Evolutionary conservation across 108 stramenopile species (phyloP).

Genomic region (Nitzschia palea): DNA sequence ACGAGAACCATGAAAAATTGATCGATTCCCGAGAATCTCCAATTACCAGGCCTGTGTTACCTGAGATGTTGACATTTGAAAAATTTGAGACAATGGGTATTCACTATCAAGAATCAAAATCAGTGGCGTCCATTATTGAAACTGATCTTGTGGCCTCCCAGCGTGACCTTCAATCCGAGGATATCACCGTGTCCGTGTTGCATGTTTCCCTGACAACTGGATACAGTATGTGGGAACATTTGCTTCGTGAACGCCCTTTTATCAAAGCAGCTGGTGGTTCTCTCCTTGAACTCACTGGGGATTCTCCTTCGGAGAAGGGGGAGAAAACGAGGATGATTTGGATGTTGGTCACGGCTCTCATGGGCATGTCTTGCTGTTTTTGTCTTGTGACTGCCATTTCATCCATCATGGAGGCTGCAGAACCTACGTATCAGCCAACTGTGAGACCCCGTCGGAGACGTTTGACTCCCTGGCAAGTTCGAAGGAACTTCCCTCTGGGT

Average conservation of each 20-base stretch:
- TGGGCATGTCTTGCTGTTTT: slow-evolving; percentile 13
- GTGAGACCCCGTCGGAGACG: slow-evolving; percentile 20
- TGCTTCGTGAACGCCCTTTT: neutral
- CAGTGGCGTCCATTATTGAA: too few species aligned
- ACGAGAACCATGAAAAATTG: too few species aligned
- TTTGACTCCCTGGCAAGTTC: slow-evolving; percentile 33
- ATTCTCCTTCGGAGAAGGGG: neutral
- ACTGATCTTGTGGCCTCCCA: too few species aligned
- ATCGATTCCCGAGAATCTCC: too few species aligned
- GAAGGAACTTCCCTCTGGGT: slow-evolving; percentile 19
- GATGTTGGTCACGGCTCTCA: slow-evolving; percentile 1
- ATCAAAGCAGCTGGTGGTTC: slow-evolving; percentile 12
- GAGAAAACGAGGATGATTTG: neutral
- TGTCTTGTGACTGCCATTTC: neutral
- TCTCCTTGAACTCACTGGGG: slow-evolving; percentile 12
- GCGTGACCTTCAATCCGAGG: too few species aligned
- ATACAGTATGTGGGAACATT: neutral
- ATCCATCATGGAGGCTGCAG: neutral
- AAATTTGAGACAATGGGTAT: too few species aligned
- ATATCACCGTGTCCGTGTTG: slow-evolving; percentile 32
- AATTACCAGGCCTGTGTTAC: too few species aligned
- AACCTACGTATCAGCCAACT: neutral
- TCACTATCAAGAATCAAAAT: too few species aligned
- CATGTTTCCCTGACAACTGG: slow-evolving; percentile 12
- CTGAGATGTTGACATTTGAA: too few species aligned